phyloP scores from a whole-genome alignment of 768 basidiomycete species.

The Exsudoporus frostii region DNA sequence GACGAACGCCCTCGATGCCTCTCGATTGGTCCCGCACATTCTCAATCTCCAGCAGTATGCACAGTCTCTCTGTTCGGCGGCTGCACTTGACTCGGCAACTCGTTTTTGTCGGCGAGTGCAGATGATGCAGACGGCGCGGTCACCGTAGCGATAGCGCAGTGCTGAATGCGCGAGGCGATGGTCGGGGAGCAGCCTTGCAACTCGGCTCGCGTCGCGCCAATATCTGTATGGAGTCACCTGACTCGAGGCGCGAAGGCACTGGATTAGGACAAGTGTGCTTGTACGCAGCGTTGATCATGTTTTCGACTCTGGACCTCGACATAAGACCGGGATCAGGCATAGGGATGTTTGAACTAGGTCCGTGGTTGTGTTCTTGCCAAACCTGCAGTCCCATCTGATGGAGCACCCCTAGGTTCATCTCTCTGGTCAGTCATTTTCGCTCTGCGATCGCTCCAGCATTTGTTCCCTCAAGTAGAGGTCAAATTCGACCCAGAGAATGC shows the following conservation, averaged over 20 bases:
- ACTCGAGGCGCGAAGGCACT: background rate
- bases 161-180: too few relatives aligned
- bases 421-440: constrained; percentile 75
- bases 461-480: constrained; percentile 79
- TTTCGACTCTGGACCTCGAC: constrained; percentile 70
- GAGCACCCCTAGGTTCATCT: constrained; percentile 54
- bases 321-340: constrained; percentile 72
- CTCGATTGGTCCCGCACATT: background rate
- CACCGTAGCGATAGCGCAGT: too few relatives aligned
- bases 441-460: constrained; percentile 60
- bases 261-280: constrained; percentile 9
- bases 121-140: too few relatives aligned
- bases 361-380: constrained; percentile 1
- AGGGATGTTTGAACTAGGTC: constrained; percentile 77
- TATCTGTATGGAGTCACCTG: constrained; percentile 3
- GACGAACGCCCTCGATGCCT: background rate
- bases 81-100: too few relatives aligned
- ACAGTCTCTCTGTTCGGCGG: too few relatives aligned
- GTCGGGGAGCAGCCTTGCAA: too few relatives aligned
- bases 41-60: too few relatives aligned
- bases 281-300: constrained; percentile 39
- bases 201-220: too few relatives aligned
- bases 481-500: constrained; percentile 77
- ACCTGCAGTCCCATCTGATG: background rate
- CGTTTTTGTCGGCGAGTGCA: too few relatives aligned